phyloP scores from a whole-genome alignment of 352 stramenopile species.

The Phytophthora litchii region DNA sequence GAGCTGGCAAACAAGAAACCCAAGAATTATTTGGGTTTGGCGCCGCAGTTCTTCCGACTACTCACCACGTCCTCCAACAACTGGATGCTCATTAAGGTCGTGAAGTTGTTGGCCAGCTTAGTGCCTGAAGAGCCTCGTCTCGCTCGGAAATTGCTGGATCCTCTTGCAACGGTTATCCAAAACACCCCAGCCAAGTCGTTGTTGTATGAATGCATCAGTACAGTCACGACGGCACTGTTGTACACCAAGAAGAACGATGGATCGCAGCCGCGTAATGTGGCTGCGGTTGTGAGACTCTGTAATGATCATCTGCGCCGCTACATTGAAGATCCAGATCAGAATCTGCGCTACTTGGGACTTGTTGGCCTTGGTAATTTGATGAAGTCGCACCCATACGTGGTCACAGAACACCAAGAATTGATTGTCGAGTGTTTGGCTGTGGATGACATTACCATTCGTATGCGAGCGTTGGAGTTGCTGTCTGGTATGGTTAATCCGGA shows the following conservation, averaged over 20 bases:
- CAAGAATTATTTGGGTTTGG: slow-evolving; percentile 98
- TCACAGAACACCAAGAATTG: slow-evolving; percentile 94
- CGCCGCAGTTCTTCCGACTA: slow-evolving; percentile 98
- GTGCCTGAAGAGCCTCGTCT: slow-evolving; percentile 98
- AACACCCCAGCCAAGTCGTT: slow-evolving; percentile 98
- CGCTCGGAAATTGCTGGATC: slow-evolving; percentile 97
- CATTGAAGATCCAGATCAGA: slow-evolving; percentile 98
- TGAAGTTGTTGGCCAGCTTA: slow-evolving; percentile 98
- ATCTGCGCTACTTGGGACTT: slow-evolving; percentile 98
- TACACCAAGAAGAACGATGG: slow-evolving; percentile 97
- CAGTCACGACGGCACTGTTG: slow-evolving; percentile 96
- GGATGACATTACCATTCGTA: slow-evolving; percentile 99
- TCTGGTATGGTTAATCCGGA: slow-evolving; percentile 95
- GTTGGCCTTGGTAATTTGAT: slow-evolving; percentile 98
- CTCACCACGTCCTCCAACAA: slow-evolving; percentile 98
- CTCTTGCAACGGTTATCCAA: slow-evolving; percentile 96
- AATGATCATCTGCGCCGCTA: slow-evolving; percentile 96
- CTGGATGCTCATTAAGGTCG: slow-evolving; percentile 99
- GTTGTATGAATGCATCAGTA: slow-evolving; percentile 98
- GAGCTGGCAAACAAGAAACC: slow-evolving; percentile 99
- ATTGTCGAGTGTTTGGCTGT: slow-evolving; percentile 97
- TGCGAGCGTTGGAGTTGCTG: slow-evolving; percentile 96
- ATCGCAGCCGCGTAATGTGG: slow-evolving; percentile 93
- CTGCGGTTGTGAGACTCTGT: slow-evolving; percentile 94
- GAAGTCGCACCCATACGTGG: slow-evolving; percentile 94